These are phyloP conservation scores for Hirschioporus abietinus DNA, from an alignment of 768 basidiomycete genomes.

Conservation along the genomic window DNA sequence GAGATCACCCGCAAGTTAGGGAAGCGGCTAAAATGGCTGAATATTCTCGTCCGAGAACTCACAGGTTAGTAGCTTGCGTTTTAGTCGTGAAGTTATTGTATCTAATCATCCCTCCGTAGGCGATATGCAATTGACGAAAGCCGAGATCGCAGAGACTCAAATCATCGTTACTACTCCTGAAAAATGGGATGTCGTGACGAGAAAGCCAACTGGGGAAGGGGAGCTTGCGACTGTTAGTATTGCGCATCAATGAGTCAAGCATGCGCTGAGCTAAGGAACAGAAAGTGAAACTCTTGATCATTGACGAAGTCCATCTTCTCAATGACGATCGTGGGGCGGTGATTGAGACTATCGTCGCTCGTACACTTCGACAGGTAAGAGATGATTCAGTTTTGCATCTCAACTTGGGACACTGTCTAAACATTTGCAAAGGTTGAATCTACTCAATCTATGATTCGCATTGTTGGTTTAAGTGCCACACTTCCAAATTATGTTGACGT, in stretches of 20 bases:
- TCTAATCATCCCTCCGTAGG: conserved; percentile 31
- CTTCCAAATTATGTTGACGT: conserved; percentile 97
- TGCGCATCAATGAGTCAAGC: not conserved
- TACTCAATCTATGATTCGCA: conserved; percentile 91
- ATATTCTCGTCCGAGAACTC: conserved; percentile 81
- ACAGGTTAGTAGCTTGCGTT: conserved; percentile 50
- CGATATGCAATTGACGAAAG: conserved; percentile 95
- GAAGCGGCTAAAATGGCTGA: conserved; percentile 87
- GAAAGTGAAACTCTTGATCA: conserved; percentile 92
- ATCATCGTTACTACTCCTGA: conserved; percentile 99
- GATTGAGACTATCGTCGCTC: conserved; percentile 95
- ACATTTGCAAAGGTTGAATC: conserved; percentile 75
- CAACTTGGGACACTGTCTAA: not conserved
- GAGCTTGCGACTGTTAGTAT: conserved; percentile 82
- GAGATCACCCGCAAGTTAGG: conserved; percentile 92
- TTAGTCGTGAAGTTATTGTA: not conserved
- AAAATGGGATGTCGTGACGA: conserved; percentile 99
- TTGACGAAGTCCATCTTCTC: conserved; percentile 94
- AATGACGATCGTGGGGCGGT: conserved; percentile 98
- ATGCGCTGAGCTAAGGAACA: conserved; percentile 24
- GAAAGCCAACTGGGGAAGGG: conserved; percentile 95
- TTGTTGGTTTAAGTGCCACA: conserved; percentile 94
- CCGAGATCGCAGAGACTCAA: conserved; percentile 92
- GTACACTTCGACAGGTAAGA: conserved; percentile 80
- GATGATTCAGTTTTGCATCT: conserved; percentile 7